Percentiles rank a stretch among this genome's conserved stretches.
These are phyloP conservation scores for Coccomyxa sp. DNA, from an alignment of 139 green algal species.

Conservation along the genomic window DNA sequence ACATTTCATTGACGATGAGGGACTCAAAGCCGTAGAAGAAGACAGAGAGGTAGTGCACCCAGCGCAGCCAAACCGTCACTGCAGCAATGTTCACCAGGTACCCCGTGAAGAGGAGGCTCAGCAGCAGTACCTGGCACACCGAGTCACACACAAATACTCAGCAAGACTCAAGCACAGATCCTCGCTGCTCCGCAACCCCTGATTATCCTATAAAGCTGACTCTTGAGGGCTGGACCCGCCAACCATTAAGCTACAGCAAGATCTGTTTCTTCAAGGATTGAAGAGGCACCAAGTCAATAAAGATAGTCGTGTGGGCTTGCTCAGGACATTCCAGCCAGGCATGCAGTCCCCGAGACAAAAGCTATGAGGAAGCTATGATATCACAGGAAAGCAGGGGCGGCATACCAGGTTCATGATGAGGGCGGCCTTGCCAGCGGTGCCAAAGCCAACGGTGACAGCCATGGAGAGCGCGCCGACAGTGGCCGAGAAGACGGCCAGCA, in stretches of 20 bases:
- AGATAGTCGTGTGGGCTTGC: too few species aligned
- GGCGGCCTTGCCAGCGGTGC: slow-evolving; percentile 44
- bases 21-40: slow-evolving; percentile 37
- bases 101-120: slow-evolving; percentile 66
- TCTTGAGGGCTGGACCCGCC: too few species aligned
- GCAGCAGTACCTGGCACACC: slow-evolving; percentile 47
- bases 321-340: too few species aligned
- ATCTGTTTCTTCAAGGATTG: too few species aligned
- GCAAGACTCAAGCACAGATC: too few species aligned
- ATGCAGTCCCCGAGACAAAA: too few species aligned
- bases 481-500: slow-evolving; percentile 38
- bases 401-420: slow-evolving; percentile 70
- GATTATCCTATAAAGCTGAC: too few species aligned
- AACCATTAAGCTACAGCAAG: too few species aligned
- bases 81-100: slow-evolving; percentile 58
- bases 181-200: too few species aligned
- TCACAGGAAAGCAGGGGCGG: too few species aligned
- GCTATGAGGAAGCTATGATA: neutral
- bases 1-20: slow-evolving; percentile 54
- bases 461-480: slow-evolving; percentile 58
- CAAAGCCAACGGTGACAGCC: slow-evolving; percentile 35
- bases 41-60: slow-evolving; percentile 53
- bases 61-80: slow-evolving; percentile 50
- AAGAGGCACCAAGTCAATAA: too few species aligned
- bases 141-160: too few species aligned